These are phyloP conservation scores for Coelastrella sp. DNA, from an alignment of 139 green algal species.

Conservation along the genomic window DNA sequence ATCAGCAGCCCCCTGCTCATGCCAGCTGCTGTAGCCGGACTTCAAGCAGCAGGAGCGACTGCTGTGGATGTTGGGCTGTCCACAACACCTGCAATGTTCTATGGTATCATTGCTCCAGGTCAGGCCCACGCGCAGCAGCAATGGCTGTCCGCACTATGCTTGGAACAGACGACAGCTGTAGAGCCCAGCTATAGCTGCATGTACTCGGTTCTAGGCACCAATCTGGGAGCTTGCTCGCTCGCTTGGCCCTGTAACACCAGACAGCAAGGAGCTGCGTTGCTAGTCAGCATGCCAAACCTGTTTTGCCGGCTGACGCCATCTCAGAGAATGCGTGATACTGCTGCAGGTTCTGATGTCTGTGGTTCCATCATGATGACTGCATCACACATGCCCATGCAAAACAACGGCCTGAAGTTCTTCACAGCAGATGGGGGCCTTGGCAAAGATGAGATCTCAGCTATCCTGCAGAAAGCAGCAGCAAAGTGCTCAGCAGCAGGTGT, in stretches of 20 bases:
- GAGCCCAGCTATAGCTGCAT: no score
- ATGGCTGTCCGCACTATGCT: background rate
- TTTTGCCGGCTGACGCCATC: no score
- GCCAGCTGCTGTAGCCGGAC: conserved; percentile 71
- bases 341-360: conserved; percentile 15
- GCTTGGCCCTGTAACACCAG: no score
- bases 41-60: conserved; percentile 67
- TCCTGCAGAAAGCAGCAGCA: conserved; percentile 74
- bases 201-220: no score
- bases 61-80: conserved; percentile 84
- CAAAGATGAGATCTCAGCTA: conserved; percentile 86
- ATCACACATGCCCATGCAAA: conserved; percentile 86
- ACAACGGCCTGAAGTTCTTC: conserved; percentile 93
- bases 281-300: no score
- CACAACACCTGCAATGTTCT: conserved; percentile 98
- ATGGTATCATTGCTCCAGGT: conserved; percentile 52
- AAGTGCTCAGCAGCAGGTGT: conserved; percentile 25
- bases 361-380: conserved; percentile 92
- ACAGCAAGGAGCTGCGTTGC: no score
- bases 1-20: conserved; percentile 72
- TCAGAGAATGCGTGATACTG: no score
- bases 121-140: no score
- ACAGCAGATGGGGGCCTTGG: conserved; percentile 76
- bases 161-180: background rate
- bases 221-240: no score